Percentiles rank a stretch among this genome's conserved stretches.
Conservation (phyloP, 768 basidiomycete species). For the Leccinum boreale region DNA sequence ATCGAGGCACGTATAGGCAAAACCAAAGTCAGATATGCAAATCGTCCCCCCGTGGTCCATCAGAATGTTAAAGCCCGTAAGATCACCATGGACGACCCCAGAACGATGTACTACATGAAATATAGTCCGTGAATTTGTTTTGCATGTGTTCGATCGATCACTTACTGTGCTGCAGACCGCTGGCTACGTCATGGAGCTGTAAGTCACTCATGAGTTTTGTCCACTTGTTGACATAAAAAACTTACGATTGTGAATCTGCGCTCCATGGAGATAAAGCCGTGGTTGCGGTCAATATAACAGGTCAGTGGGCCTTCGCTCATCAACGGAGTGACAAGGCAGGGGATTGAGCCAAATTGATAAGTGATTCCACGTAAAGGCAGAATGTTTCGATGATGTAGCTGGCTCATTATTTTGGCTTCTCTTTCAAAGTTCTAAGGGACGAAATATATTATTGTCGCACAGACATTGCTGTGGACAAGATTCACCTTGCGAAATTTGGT, state of each 20-base stretch:
- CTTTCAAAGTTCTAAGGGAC: slow-evolving; percentile 6
- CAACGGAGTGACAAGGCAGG: slow-evolving; percentile 13
- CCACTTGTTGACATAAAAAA: not conserved
- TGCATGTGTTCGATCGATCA: not conserved
- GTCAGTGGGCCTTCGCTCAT: slow-evolving; percentile 11
- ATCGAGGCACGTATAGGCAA: slow-evolving; percentile 2
- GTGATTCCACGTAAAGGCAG: slow-evolving; percentile 13
- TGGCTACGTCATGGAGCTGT: slow-evolving; percentile 11
- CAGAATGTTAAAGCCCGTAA: slow-evolving; percentile 15
- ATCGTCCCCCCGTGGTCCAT: slow-evolving; percentile 2
- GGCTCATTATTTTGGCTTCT: slow-evolving; percentile 3
- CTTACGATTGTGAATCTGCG: slow-evolving; percentile 4
- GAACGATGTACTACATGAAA: slow-evolving; percentile 5
- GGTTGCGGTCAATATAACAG: not conserved
- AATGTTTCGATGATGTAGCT: slow-evolving; percentile 8
- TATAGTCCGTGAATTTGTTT: not conserved
- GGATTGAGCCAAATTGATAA: slow-evolving; percentile 6
- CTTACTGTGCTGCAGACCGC: slow-evolving; percentile 13
- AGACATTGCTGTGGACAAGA: not conserved
- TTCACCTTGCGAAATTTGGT: slow-evolving; percentile 8
- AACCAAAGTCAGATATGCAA: slow-evolving; percentile 15
- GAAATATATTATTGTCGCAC: not conserved
- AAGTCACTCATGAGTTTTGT: not conserved
- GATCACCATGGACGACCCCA: slow-evolving; percentile 13
- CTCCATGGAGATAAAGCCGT: slow-evolving; percentile 1